Conservation (phyloP, 108 stramenopile species). For the Thalassiosira profunda region DNA sequence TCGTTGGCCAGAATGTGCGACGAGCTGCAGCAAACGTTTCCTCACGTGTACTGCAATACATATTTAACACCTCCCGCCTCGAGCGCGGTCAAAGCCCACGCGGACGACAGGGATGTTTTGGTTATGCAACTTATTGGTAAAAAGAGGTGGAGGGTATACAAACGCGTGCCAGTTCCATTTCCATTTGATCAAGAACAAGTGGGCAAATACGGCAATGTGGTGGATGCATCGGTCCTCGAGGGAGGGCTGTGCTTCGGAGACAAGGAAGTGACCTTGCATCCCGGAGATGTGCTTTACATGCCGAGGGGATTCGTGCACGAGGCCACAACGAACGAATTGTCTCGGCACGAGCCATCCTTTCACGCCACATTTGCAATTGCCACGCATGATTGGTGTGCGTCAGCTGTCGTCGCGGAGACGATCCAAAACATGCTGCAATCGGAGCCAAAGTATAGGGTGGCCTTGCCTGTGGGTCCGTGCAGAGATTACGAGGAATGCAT, state of each 20-base stretch:
- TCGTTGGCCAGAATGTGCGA: slow-evolving; percentile 67
- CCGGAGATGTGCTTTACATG: slow-evolving; percentile 89
- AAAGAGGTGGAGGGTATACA: slow-evolving; percentile 85
- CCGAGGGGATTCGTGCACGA: slow-evolving; percentile 90
- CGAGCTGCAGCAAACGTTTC: slow-evolving; percentile 65
- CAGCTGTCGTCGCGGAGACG: slow-evolving; percentile 47
- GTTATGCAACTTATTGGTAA: slow-evolving; percentile 77
- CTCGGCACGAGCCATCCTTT: slow-evolving; percentile 42
- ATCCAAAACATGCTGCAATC: slow-evolving; percentile 33
- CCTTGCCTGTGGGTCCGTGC: slow-evolving; percentile 44
- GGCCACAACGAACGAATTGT: slow-evolving; percentile 48
- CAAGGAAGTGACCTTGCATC: slow-evolving; percentile 36
- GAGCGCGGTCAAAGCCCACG: slow-evolving; percentile 81
- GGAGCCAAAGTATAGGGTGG: slow-evolving; percentile 49
- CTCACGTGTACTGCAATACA: slow-evolving; percentile 81
- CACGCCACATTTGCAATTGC: slow-evolving; percentile 84
- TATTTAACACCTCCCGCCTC: slow-evolving; percentile 86
- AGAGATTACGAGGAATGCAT: slow-evolving; percentile 7
- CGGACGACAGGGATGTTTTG: slow-evolving; percentile 93
- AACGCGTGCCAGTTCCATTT: slow-evolving; percentile 61
- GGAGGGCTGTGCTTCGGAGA: slow-evolving; percentile 48
- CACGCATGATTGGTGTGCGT: slow-evolving; percentile 90
- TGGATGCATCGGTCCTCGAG: slow-evolving; percentile 55
- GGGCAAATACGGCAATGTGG: slow-evolving; percentile 73
- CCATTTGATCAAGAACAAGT: slow-evolving; percentile 89